Evolutionary conservation across 371 early-diverging fungal genomes (phyloP), one percentile per base, ranked within the genome.

Genomic region (Mucor mucedo): DNA sequence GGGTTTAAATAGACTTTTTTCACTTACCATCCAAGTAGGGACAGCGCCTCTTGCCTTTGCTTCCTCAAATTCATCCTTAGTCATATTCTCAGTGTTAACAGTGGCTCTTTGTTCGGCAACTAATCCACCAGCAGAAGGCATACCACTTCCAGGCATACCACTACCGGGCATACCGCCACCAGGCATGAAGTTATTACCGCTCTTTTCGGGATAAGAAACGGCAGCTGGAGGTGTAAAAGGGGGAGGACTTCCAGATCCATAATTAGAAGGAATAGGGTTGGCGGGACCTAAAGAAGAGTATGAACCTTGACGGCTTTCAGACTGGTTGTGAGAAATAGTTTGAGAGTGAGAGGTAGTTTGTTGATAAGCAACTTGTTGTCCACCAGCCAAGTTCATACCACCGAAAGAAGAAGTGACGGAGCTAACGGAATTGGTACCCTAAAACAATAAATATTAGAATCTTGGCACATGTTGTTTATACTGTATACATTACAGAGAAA

Each of bases 231-330:
- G 70, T 4, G 61, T 60, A 50, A 70, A 70, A 44, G 70, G 70
- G 44, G 70, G 70, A 44, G 70, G 70, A 32, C 28, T 58, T n/a
- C 70, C 65, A 21, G 65, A 54, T 48, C 70, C 70, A 52, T 70
- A 70, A 32, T 70, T 70, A 10, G 61, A 38, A 58, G 70, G 70
- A 44, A 70, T 65, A 40, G 70, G 70, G 9, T 70, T 70, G 40
- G 70, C 62, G 42, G 70, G 70, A 27, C 70, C 70, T 42, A 70
- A 55, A 14, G 70, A 65, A 32, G 70, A 39, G 38, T 44, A 70
- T 8, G 65, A 65, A 39, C 59, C 14, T 60, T 65, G 62, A 35
- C 69, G 69, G 28, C 69, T 65, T 6, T 65, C 64, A 29, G 66
- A 65, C 40, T 58, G 58, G 28, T 42, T 42, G 14, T 65, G 65